phyloP scores from a whole-genome alignment of 2,329 filamentous ascomycete genomes.

The Xylariaceae sp. region DNA sequence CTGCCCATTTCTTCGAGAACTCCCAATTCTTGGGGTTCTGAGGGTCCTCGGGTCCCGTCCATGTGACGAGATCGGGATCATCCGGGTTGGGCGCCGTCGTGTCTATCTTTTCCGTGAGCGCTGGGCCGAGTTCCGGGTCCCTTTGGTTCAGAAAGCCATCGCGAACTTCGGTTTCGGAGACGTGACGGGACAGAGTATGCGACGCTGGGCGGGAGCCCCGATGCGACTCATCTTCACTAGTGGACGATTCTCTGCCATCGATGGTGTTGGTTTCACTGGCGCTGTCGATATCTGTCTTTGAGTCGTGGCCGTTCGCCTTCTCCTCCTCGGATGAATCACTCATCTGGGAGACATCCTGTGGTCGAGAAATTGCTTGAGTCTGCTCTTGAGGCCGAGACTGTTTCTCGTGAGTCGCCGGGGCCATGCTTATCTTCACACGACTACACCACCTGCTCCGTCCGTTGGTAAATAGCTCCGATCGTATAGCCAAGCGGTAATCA shows the following conservation, averaged over 20 bases:
- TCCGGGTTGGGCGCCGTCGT: conserved; percentile 26
- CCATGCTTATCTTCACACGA: conserved; percentile 8
- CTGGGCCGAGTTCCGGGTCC: conserved; percentile 35
- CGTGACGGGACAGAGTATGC: conserved; percentile 31
- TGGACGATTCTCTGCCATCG: conserved; percentile 6
- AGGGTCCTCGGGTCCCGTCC: conserved; percentile 51
- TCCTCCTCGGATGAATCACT: conserved; percentile 7
- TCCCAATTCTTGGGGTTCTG: conserved; percentile 55
- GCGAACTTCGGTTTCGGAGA: conserved; percentile 36
- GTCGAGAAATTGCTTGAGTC: not conserved
- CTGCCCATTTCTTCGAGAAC: conserved; percentile 52
- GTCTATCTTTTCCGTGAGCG: conserved; percentile 22
- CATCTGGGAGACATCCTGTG: not conserved
- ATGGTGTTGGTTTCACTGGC: conserved; percentile 1
- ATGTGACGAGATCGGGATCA: conserved; percentile 42
- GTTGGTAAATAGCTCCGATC: not conserved
- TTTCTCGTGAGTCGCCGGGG: not conserved
- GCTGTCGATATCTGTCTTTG: conserved; percentile 12
- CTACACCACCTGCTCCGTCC: not conserved
- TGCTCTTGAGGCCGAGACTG: conserved; percentile 6
- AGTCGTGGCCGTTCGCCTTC: conserved; percentile 11
- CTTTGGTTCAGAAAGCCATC: conserved; percentile 39
- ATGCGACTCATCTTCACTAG: not conserved
- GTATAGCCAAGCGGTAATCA: not conserved
- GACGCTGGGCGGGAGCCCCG: conserved; percentile 8